Base-by-base conservation (phyloP, 2,329 filamentous ascomycete species). In the Aspergillus sp. region DNA sequence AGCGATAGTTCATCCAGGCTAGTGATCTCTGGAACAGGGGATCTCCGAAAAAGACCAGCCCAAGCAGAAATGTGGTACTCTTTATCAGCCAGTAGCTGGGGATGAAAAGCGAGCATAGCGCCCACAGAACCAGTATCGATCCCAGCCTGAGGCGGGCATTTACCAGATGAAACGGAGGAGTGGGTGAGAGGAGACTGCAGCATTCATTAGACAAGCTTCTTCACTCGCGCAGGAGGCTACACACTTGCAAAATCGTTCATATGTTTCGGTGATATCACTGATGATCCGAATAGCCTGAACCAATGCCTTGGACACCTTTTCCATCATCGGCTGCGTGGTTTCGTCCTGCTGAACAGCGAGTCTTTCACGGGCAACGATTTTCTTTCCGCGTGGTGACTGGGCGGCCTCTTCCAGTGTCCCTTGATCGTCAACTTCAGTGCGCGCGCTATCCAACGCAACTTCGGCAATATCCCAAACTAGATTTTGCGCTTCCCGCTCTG, bases 401-500 rank as follows among this genome's bases (percentile, higher is more conserved):
- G 26, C 8, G 4, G 81, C 80, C 62, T 85, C 85, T 3, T 84
- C 81, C 0, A 82, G 69, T n/a, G 76, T 72, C 44, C 50, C 44
- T 70, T 67, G 62, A 1, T 76, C 73, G 11, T 76, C 87, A 57
- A 90, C 84, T 66, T 90, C 90, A 0, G 88, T 89, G 0, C 86
- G 84, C 2, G 88, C 89, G 60, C 87, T 89, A 49, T 86, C 86
- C 24, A 94, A 72, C 1, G 88, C 86, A 8, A 94, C 82, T 16
- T 83, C 80, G 8, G 86, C 83, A 51, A 94, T 84, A 33, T 85
- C 83, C 54, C 86, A 88, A 56, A 94, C 85, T 55, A 95, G 87
- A 65, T 90, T 92, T 57, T 81, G 86, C 2, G 90, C 90, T 67
- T 95, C 90, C 54, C 88, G 83, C 69, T 95, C 90, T 1, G 90